These are phyloP conservation scores for Metarhizium humberi DNA, from an alignment of 2,329 filamentous ascomycete genomes.

Conservation along the genomic window DNA sequence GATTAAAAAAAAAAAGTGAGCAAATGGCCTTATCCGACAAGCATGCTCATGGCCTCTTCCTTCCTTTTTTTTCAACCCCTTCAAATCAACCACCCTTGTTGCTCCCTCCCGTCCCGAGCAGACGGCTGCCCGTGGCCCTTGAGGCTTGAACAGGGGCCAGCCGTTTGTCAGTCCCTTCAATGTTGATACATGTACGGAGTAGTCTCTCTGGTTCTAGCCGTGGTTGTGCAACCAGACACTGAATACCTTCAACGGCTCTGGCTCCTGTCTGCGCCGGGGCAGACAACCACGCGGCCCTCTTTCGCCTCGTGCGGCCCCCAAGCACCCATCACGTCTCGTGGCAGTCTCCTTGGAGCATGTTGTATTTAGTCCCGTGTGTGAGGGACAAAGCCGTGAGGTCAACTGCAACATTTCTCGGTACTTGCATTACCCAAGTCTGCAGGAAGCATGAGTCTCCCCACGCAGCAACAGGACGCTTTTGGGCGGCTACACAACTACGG, in stretches of 20 bases:
- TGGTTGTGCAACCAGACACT: neutral
- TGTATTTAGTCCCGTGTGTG: neutral
- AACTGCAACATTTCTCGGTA: neutral
- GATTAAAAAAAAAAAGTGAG: neutral
- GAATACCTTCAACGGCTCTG: neutral
- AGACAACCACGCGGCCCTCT: neutral
- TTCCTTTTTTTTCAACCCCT: too few species aligned
- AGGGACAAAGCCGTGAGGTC: neutral
- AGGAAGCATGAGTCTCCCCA: neutral
- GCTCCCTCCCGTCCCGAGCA: conserved; percentile 3
- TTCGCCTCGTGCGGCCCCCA: neutral
- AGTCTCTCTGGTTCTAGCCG: too few species aligned
- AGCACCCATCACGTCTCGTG: neutral
- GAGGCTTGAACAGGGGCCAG: neutral
- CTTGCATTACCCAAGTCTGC: neutral
- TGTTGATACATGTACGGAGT: neutral
- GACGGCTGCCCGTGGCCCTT: neutral
- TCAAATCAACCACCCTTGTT: neutral
- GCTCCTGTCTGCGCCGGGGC: neutral
- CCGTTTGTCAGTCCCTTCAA: too few species aligned
- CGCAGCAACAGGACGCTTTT: neutral
- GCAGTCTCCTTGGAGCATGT: neutral
- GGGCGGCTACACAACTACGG: too few species aligned
- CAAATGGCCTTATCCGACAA: neutral
- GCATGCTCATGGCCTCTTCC: neutral